These are phyloP conservation scores for Daldinia caldariorum DNA, from an alignment of 495 filamentous ascomycete species.

Conservation along the genomic window DNA sequence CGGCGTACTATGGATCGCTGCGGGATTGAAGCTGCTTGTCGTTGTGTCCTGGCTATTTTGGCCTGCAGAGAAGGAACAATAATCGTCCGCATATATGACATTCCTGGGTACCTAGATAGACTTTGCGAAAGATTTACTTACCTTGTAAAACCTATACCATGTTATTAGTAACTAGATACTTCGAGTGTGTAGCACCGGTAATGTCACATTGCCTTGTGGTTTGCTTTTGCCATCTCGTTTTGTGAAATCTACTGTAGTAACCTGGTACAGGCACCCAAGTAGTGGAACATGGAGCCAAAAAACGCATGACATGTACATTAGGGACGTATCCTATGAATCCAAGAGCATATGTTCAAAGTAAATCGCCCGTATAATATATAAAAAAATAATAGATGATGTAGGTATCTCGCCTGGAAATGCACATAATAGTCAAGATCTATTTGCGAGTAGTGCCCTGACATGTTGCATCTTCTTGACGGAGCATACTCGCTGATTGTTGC, in stretches of 20 bases:
- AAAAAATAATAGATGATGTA: neutral
- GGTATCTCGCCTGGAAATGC: neutral
- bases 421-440: conserved; percentile 6
- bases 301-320: neutral
- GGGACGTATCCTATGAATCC: neutral
- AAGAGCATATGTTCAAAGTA: neutral
- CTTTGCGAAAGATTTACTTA: neutral
- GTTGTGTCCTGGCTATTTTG: conserved; percentile 67
- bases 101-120: neutral
- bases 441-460: conserved; percentile 14
- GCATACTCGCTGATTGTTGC: conserved; percentile 1
- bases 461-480: conserved; percentile 10
- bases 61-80: conserved; percentile 52
- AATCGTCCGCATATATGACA: neutral
- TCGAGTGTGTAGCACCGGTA: too few species aligned
- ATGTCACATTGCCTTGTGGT: too few species aligned
- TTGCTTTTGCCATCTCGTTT: too few species aligned
- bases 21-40: conserved; percentile 62
- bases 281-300: neutral
- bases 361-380: neutral
- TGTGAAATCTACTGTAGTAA: too few species aligned
- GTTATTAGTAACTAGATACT: neutral
- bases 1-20: conserved; percentile 72
- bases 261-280: too few species aligned
- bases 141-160: too few species aligned